Evolutionary conservation across 192 early-diverging fungal genomes (phyloP), one percentile per base, ranked within the genome.

Genomic region (Backusella mclennaniae): DNA sequence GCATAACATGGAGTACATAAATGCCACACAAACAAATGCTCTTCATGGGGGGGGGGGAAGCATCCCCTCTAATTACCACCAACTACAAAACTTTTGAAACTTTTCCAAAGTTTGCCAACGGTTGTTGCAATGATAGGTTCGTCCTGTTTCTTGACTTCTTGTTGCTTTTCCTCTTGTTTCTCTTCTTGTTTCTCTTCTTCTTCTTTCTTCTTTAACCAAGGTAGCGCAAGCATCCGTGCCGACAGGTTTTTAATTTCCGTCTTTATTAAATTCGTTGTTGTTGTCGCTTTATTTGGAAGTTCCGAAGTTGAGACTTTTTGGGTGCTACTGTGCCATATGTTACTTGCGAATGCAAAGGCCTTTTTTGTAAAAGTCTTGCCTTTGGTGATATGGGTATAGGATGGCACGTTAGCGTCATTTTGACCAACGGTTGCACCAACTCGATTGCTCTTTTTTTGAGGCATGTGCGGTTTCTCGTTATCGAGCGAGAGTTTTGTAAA

Each of bases 391-490:
- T 8, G 56, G 56, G 56, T 63, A 63, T 63, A 63, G 23, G 21
- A 12, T 26, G 56, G 12, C 6, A 63, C 23, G 21, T 63, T 63
- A 63, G 56, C 21, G 56, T 63, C 56, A 29, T 63, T 14, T 63
- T 63, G 56, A 63, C 56, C 23, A 63, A 63, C 12, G 56, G 56
- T 63, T 63, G 56, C 56, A 63, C 56, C 56, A 59, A 59, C 56
- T n/a, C 56, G 23, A 53, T 53, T 23, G 15, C 52, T 53, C 33
- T 63, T 63, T 23, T 9, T 63, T 63, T 26, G 23, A 3, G 23
- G 56, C 56, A n/a, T 7, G n/a, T 4, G 19, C 23, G 56, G 56
- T 0, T 12, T 26, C 56, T 23, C 56, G 23, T 12, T 14, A 29
- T 63, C 26, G 4, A 29, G 6, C 21, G 53, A 56, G n/a, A 56